phyloP scores from a whole-genome alignment of 371 early-diverging fungal species.

The Mortierella sp. region DNA sequence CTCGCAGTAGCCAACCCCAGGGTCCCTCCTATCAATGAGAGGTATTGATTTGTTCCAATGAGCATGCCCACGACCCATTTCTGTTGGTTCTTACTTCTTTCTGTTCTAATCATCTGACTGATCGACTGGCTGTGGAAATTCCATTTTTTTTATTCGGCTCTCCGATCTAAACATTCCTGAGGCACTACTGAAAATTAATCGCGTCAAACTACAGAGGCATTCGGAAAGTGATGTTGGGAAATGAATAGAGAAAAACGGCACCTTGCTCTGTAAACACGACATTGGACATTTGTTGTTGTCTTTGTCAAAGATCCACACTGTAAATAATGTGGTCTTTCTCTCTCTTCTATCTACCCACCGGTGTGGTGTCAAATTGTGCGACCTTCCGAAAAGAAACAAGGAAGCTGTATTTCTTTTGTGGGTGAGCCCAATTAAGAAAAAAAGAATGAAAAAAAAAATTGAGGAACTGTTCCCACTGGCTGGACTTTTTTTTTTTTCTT shows the following conservation, averaged over 20 bases:
- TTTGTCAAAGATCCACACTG: too few species aligned
- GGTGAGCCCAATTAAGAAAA: background rate
- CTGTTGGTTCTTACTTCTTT: background rate
- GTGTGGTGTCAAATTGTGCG: too few species aligned
- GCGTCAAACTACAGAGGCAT: too few species aligned
- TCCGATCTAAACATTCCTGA: too few species aligned
- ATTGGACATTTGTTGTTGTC: too few species aligned
- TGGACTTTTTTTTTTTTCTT: background rate
- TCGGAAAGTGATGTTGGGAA: too few species aligned
- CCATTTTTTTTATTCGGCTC: background rate
- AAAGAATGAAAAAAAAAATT: background rate
- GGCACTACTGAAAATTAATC: background rate
- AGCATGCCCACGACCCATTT: background rate
- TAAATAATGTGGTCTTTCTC: too few species aligned
- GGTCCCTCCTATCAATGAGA: background rate
- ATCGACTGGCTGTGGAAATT: background rate
- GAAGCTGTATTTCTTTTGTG: background rate
- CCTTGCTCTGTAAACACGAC: too few species aligned
- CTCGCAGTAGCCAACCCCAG: background rate
- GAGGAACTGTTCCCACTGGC: slow-evolving; percentile 2
- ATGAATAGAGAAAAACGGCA: too few species aligned
- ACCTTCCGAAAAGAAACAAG: background rate
- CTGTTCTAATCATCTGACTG: background rate
- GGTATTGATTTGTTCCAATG: background rate
- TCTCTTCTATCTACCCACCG: too few species aligned